Conservation (phyloP, 257 asterid genomes). For the Ocimum tenuiflorum region DNA sequence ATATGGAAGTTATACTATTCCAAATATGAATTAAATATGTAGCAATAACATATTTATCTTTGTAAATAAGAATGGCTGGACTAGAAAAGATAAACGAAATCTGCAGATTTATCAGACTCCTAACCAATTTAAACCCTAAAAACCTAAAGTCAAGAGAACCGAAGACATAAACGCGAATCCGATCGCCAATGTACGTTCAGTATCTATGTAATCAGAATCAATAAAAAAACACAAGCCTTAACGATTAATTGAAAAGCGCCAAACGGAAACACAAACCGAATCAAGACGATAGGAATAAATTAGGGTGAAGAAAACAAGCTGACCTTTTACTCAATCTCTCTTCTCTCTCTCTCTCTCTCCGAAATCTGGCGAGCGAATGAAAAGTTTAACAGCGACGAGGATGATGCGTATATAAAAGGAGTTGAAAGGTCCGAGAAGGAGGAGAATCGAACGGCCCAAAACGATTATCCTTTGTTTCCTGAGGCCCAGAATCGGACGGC, state of each 20-base stretch:
- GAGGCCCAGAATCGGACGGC: conserved; percentile 34
- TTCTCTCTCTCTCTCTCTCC: background rate
- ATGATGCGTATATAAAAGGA: conserved; percentile 25
- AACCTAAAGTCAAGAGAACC: background rate
- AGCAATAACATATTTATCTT: background rate
- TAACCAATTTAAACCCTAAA: background rate
- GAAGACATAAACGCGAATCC: background rate
- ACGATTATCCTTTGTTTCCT: conserved; percentile 25
- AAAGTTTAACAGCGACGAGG: background rate
- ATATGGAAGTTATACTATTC: background rate
- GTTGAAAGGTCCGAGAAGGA: background rate
- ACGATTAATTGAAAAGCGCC: background rate
- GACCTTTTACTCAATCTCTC: conserved; percentile 13
- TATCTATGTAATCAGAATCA: background rate
- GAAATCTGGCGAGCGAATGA: background rate
- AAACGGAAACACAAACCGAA: background rate
- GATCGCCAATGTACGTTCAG: background rate
- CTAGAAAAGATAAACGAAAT: background rate
- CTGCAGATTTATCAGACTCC: background rate
- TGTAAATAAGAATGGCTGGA: too few species aligned
- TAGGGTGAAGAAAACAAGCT: background rate
- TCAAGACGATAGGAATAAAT: background rate
- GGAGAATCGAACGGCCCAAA: conserved; percentile 35
- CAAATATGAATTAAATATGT: background rate
- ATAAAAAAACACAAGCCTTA: background rate